Evolutionary conservation across 148 eudicot genomes (phyloP).

Genomic region (Amaranthus palmeri): DNA sequence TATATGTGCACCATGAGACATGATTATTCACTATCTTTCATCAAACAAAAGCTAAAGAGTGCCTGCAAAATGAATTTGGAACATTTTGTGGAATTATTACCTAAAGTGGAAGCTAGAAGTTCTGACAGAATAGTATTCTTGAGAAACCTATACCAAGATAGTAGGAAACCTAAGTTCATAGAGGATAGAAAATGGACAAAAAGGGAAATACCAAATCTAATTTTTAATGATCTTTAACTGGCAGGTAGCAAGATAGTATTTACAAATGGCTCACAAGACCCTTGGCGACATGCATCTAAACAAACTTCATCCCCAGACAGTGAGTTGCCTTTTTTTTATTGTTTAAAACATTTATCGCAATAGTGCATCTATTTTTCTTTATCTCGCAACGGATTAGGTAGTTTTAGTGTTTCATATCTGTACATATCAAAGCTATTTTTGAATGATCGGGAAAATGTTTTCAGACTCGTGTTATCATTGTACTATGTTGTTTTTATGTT

Average conservation of each 20-base stretch:
- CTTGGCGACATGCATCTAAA: slow-evolving; percentile 99
- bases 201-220: neutral
- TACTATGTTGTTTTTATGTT: no score
- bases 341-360: no score
- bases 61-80: neutral
- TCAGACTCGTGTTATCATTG: no score
- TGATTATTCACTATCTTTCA: no score
- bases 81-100: neutral
- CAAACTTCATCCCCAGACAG: slow-evolving; percentile 69
- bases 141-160: neutral
- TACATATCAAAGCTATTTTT: neutral
- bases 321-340: slow-evolving; percentile 34
- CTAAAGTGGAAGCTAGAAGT: neutral
- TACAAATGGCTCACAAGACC: slow-evolving; percentile 99
- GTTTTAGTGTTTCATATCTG: neutral
- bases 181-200: neutral
- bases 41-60: neutral
- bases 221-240: slow-evolving; percentile 11
- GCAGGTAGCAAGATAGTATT: slow-evolving; percentile 91
- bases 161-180: neutral
- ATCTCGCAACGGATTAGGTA: neutral
- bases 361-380: neutral
- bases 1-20: no score
- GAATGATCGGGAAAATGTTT: no score
- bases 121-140: neutral